These are phyloP conservation scores for Arachis monticola DNA, from an alignment of 331 rosid species.

Conservation along the genomic window DNA sequence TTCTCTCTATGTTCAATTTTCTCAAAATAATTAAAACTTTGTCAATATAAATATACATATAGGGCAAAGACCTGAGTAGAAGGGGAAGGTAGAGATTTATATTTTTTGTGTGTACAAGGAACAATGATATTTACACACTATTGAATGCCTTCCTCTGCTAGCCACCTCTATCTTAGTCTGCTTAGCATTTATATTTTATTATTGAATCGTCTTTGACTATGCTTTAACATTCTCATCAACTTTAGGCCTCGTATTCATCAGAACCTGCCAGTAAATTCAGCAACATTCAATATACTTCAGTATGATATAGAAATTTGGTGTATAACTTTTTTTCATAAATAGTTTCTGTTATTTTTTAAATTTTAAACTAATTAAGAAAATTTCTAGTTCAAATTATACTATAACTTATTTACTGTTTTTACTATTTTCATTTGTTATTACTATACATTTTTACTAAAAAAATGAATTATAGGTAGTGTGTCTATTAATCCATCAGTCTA, in stretches of 20 bases:
- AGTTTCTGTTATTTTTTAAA: no score
- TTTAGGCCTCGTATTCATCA: conserved; percentile 41
- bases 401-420: no score
- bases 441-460: no score
- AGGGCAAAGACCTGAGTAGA: neutral
- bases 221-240: conserved; percentile 38
- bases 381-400: no score
- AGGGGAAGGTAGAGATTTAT: neutral
- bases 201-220: neutral
- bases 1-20: neutral
- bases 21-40: neutral
- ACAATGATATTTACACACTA: neutral
- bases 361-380: no score
- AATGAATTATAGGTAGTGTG: no score
- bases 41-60: no score
- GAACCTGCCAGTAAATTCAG: conserved; percentile 27
- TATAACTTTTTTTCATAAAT: no score
- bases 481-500: no score
- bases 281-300: neutral
- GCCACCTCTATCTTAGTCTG: neutral
- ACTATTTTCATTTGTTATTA: no score
- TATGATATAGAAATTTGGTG: neutral
- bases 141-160: neutral
- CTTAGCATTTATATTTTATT: conserved; percentile 15
- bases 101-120: neutral